phyloP scores from a whole-genome alignment of 805 yeast genomes.

The Tanozyma kutaoensis region DNA sequence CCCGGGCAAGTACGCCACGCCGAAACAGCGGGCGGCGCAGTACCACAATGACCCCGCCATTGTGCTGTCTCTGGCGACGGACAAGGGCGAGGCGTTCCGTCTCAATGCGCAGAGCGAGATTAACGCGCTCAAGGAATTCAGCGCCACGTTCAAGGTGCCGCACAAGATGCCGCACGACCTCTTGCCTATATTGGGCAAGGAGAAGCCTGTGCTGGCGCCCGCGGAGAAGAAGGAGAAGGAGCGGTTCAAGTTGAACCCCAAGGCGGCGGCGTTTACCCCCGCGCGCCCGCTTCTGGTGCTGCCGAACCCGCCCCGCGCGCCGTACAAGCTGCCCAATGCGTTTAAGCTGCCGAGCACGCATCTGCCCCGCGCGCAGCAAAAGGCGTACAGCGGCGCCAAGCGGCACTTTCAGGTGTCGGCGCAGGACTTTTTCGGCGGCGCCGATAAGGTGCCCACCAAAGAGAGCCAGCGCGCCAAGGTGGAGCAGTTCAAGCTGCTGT shows the following conservation, averaged over 20 bases:
- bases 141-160: slow-evolving; percentile 70
- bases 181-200: slow-evolving; percentile 59
- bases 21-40: slow-evolving; percentile 39
- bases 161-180: slow-evolving; percentile 46
- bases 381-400: too few species aligned
- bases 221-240: slow-evolving; percentile 1
- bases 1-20: slow-evolving; percentile 33
- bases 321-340: too few species aligned
- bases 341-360: too few species aligned
- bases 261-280: slow-evolving; percentile 56
- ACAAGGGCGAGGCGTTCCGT: slow-evolving; percentile 20
- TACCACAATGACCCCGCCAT: slow-evolving; percentile 56
- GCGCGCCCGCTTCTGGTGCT: slow-evolving; percentile 10
- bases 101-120: slow-evolving; percentile 48
- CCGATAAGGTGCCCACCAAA: slow-evolving; percentile 22
- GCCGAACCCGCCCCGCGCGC: slow-evolving; percentile 15
- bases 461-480: slow-evolving; percentile 20
- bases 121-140: slow-evolving; percentile 61
- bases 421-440: slow-evolving; percentile 29
- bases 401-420: slow-evolving; percentile 26
- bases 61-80: slow-evolving; percentile 30
- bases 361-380: too few species aligned
- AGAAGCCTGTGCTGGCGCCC: slow-evolving; percentile 45
- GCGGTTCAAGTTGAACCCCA: slow-evolving; percentile 56
- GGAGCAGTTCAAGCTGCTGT: slow-evolving; percentile 26